Base-by-base conservation (phyloP, 441 rosid genomes). In the Croton setiger region DNA sequence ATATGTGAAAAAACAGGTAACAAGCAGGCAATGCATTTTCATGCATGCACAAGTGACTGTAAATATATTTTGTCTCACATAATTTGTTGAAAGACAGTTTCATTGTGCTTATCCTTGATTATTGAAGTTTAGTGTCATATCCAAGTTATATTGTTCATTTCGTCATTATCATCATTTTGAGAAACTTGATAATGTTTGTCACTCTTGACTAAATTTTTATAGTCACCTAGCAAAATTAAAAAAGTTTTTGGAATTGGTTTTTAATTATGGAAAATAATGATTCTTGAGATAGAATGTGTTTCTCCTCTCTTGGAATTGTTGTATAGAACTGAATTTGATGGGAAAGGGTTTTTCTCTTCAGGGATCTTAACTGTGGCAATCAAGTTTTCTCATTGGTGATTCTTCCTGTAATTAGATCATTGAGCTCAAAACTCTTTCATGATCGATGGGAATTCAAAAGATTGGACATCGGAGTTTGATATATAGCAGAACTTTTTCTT, bases 371-470 rank as follows among this genome's bases (percentile, higher is more conserved):
- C 74, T 53, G 71, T 67, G 73, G 70, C 18, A 45, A 44, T 51
- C 45, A 71, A 62, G 77, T 64, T 75, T 63, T 39, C 37, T 57
- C 15, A 39, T 39, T 52, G 33, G 63, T 63, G 39, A 56, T 39
- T 72, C 57, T 58, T 35, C 64, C 20, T 60, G 73, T 68, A 69
- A 61, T 68, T 74, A 66, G 76, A 62, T 49, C 62, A 41, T 67
- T 66, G 23, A 53, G 44, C 56, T 66, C 60, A 17, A n/a, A 39
- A 7, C 12, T 36, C 52, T 65, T 76, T 59, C 52, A 64, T 44
- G 63, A 64, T 64, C 71, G 57, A 81, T 80, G 88, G 76, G 81
- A 56, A 71, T 76, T 67, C 74, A 52, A 68, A 82, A 84, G 80
- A 69, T 73, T 76, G 67, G 48, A 61, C 75, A n/a, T 66, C 36